Evolutionary conservation across 2,329 filamentous ascomycete species (phyloP).

Genomic region (Claviceps sp.): DNA sequence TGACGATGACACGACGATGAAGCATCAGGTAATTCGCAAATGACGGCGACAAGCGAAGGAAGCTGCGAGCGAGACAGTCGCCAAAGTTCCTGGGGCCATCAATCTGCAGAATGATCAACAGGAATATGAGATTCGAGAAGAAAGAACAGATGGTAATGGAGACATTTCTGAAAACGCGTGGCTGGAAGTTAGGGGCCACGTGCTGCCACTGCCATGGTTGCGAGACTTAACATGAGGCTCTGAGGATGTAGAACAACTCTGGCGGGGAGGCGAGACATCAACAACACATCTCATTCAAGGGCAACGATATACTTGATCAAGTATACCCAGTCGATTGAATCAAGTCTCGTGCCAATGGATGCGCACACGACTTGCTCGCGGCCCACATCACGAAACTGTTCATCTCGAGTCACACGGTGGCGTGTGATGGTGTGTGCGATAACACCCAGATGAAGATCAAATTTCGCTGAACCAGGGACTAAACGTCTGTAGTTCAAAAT

Average conservation of each 20-base stretch:
- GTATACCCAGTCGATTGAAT: too few species aligned
- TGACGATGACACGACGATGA: slow-evolving; percentile 31
- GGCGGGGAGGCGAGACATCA: background rate
- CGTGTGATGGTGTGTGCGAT: too few species aligned
- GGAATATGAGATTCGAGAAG: slow-evolving; percentile 49
- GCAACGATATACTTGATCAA: too few species aligned
- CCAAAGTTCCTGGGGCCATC: slow-evolving; percentile 51
- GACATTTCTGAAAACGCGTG: slow-evolving; percentile 40
- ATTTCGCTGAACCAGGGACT: too few species aligned
- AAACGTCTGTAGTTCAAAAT: too few species aligned
- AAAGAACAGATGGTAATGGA: slow-evolving; percentile 55
- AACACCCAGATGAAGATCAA: too few species aligned
- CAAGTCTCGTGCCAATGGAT: too few species aligned
- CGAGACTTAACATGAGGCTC: background rate
- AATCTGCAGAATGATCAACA: slow-evolving; percentile 42
- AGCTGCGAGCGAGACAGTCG: slow-evolving; percentile 27
- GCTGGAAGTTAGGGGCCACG: slow-evolving; percentile 17
- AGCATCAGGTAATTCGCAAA: slow-evolving; percentile 16
- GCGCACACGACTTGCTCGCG: too few species aligned
- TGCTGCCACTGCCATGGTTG: background rate
- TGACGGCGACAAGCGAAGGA: slow-evolving; percentile 6
- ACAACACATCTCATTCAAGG: background rate
- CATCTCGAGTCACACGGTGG: too few species aligned
- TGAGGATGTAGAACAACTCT: background rate
- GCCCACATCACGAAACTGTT: too few species aligned